Evolutionary conservation across 1,284 basidiomycete genomes (phyloP).

Genomic region (Trichosporon inkin): DNA sequence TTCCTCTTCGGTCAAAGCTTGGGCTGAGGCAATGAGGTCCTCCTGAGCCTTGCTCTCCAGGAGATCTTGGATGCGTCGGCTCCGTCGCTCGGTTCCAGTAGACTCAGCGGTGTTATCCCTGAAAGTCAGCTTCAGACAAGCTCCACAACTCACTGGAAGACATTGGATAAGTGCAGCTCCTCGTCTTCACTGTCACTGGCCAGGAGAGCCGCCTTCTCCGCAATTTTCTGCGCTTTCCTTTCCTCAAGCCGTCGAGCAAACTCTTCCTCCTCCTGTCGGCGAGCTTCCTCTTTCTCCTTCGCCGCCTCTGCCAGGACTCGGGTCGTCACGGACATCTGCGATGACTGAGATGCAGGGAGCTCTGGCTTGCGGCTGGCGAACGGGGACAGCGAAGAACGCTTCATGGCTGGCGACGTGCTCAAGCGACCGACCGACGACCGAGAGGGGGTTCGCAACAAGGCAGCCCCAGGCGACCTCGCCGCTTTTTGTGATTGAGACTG

Average conservation of each 20-base stretch:
- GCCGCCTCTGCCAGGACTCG: conserved; percentile 7
- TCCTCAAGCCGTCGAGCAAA: background rate
- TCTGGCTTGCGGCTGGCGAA: too few species aligned
- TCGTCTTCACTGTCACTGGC: conserved; percentile 5
- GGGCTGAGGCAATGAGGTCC: background rate
- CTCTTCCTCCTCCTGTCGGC: background rate
- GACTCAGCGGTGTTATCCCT: background rate
- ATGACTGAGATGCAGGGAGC: background rate
- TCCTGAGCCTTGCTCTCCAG: background rate
- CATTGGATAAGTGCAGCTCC: background rate
- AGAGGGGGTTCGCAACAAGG: background rate
- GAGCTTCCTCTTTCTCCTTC: background rate
- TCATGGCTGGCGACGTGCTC: background rate
- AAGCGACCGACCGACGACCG: background rate
- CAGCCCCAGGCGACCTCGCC: background rate
- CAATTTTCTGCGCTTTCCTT: background rate
- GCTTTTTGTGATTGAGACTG: background rate
- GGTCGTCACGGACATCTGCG: conserved; percentile 5
- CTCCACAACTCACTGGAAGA: background rate
- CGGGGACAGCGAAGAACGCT: background rate
- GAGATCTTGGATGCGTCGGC: background rate
- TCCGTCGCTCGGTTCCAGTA: background rate
- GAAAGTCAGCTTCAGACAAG: background rate
- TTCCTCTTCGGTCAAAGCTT: background rate
- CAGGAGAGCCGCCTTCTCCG: background rate